Evolutionary conservation across 768 basidiomycete species (phyloP).

Genomic region (Austroboletus eburneus): DNA sequence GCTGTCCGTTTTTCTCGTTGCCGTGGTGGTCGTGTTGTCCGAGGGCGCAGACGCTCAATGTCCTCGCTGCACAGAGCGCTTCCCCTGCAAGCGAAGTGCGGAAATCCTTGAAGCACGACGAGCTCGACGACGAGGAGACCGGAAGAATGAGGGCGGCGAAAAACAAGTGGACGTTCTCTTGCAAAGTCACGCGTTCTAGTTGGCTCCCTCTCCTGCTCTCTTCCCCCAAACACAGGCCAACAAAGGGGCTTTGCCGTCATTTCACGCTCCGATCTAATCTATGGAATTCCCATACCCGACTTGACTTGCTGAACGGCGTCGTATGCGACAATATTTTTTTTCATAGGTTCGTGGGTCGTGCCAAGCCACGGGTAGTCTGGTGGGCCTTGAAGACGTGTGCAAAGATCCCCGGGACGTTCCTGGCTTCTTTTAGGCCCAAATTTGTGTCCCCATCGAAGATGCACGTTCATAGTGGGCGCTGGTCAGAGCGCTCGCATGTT

Average conservation of each 20-base stretch:
- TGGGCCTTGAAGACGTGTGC: too few relatives aligned
- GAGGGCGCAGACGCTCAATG: conserved; percentile 3
- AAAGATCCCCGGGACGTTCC: too few relatives aligned
- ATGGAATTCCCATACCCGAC: background rate
- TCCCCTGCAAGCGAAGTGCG: background rate
- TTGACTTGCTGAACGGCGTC: too few relatives aligned
- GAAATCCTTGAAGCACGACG: conserved; percentile 12
- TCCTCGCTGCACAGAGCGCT: conserved; percentile 3
- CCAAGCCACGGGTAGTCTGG: too few relatives aligned
- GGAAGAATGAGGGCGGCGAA: conserved; percentile 4
- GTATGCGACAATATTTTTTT: too few relatives aligned
- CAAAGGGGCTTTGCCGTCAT: conserved; percentile 22
- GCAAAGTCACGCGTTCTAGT: conserved; percentile 14
- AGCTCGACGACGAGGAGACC: conserved; percentile 14
- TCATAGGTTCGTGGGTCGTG: too few relatives aligned
- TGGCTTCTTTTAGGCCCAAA: too few relatives aligned
- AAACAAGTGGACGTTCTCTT: conserved; percentile 19
- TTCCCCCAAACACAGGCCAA: conserved; percentile 26
- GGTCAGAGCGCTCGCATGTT: too few relatives aligned
- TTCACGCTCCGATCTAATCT: conserved; percentile 19
- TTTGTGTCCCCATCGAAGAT: too few relatives aligned
- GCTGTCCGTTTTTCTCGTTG: conserved; percentile 16
- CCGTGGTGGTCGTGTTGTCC: conserved; percentile 4
- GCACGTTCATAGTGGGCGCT: too few relatives aligned
- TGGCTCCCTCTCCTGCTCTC: conserved; percentile 17